Base-by-base conservation (phyloP, 768 basidiomycete genomes). In the Podaxis carcinomalis region DNA sequence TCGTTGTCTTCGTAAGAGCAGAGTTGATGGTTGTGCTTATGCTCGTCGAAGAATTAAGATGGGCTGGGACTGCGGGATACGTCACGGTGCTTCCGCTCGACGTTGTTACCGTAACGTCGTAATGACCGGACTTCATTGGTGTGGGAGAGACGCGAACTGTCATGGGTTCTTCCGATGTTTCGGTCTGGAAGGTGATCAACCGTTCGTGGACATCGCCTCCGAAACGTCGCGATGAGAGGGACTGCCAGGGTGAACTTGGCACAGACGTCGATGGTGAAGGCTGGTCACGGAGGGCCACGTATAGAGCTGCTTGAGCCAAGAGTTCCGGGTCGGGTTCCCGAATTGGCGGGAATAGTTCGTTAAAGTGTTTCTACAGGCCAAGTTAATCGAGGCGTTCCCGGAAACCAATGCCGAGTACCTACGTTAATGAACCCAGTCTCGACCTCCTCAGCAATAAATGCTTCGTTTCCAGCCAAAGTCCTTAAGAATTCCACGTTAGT, bases 381-480 rank as follows among this genome's bases (percentile, higher is more conserved):
- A 21, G 47, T 56, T 6, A 57, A 55, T 55, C 47, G 10, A 7
- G 23, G 21, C 11, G 25, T 11, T 11, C 21, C 7, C 19, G 0
- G 47, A 49, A 49, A 49, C 3, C 46, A 21, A 11, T 23, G 21
- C 21, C 2, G 19, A 49, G 21, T 42, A 50, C 54, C 55, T 70
- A 93, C 93, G 28, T 84, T 81, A 66, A 98, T 95, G 70, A 98
- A 98, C 2, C 93, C 93, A 2, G 95, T 96, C 69, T 97, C 95
- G 10, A 98, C 83, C 61, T 95, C 87, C 23, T 80, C 91, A 32
- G 80, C 74, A 14, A 91, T 80, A 69, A 98, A 98, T 1, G 89
- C 82, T 42, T 80, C 66, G 68, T 96, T 89, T 0, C 86, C 88
- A 0, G 93, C 90, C 53, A 98, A 79, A 0, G 78, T 80, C 52